Evolutionary conservation across 345 rosid species (phyloP), one percentile per base, ranked within the genome.

Genomic region (Salix viminalis): DNA sequence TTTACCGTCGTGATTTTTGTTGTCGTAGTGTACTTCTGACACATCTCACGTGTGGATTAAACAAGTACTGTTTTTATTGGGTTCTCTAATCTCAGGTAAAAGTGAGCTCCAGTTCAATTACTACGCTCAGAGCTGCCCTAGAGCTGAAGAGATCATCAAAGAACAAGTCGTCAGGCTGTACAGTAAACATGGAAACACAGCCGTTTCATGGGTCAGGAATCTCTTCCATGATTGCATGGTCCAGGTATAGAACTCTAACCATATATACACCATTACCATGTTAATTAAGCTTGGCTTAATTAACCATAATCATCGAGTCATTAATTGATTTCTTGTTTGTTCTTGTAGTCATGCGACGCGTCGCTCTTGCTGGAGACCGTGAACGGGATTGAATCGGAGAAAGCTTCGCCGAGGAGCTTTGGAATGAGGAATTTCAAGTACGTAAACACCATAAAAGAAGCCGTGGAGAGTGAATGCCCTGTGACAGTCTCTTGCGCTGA

Each of bases 351-450:
- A 13, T 93, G 97, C 71, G 94, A 95, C 76, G 99, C 96, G 1
- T 93, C 97, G 6, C 75, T 95, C 64, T 80, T 95, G 73, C 67
- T 95, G 69, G 91, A 89, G 81, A 83, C 90, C 7, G 81, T 67
- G 30, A 75, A 30, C 4, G 90, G 91, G 30, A 82, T 90, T 0
- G 84, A 85, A 74, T 90, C 94, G 5, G 96, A 93, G 82, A 89
- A 95, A 76, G 70, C 61, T 5, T 84, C 97, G 1, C 52, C 32
- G 0, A 84, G 90, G 77, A 93, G 97, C 80, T 83, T 95, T n/a
- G 99, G 99, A 42, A 91, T 93, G 97, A 91, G 93, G 58, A 90
- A 90, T 71, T 95, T 95, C 79, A 93, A 91, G 86, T 91, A 92
- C 58, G 90, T 93, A 21, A 79, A 75, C 62, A 75, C 87, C 14